Evolutionary conservation across 2,329 filamentous ascomycete species (phyloP), one percentile per base, ranked within the genome.

Genomic region (Curvularia verruculosa): DNA sequence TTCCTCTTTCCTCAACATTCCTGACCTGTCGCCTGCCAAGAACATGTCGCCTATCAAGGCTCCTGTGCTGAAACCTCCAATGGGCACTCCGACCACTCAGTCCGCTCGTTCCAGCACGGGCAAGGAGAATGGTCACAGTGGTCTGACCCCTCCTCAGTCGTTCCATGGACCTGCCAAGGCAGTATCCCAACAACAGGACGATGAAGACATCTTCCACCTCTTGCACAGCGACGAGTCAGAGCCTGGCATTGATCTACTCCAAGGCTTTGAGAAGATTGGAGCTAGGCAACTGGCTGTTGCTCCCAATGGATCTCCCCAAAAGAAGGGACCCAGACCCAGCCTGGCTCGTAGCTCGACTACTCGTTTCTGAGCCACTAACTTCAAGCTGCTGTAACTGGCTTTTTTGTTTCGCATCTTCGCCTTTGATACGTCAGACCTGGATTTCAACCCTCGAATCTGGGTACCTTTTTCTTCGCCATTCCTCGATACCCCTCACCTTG

Each of bases 241-340:
- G 56, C 86, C 88, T 57, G 77, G 83, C 13, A 82, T 92, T 49
- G 89, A 92, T 67, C 88, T 92, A 63, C 83, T 90, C 44, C 87
- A 90, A 69, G 89, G 89, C 9, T 92, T 92, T 67, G 85, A 89
- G 71, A 89, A 88, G 78, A 92, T 92, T 71, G 89, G 89, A 49
- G 72, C 76, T 5, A 60, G 71, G 26, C 54, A 66, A 2, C 64
- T 69, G 23, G 66, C 67, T 43, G 69, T 75, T 36, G 73, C 73
- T 5, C 64, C 71, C 8, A 75, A 75, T 34, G 74, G 73, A 29
- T 75, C 73, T 23, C 73, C 73, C 12, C 62, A 70, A 55, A 75
- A 75, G 66, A 65, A 69, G 31, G 52, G 61, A 9, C 47, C 52
- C 8, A 66, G 72, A 18, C 72, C 73, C 13, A 53, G 66, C 49